These are phyloP conservation scores for Rhodosporidiobolus odoratus DNA, from an alignment of 768 basidiomycete species.

Conservation along the genomic window DNA sequence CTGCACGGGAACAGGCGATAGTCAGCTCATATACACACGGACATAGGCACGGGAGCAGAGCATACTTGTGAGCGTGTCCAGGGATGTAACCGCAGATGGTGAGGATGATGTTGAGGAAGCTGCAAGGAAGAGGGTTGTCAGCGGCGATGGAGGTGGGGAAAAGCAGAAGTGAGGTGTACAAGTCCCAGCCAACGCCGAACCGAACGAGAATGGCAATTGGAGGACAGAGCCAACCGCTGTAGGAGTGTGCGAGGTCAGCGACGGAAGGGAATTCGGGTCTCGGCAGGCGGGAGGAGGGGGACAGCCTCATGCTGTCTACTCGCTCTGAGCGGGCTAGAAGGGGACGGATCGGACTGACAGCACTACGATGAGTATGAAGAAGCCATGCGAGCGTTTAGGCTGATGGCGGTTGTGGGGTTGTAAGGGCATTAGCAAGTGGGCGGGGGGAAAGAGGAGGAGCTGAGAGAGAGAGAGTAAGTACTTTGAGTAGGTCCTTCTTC, in stretches of 20 bases:
- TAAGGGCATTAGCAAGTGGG: too few species aligned
- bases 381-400: slow-evolving; percentile 28
- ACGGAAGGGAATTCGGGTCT: not conserved
- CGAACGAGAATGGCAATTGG: slow-evolving; percentile 42
- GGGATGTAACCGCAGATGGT: slow-evolving; percentile 42
- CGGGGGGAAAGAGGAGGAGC: not conserved
- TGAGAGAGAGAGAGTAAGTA: not conserved
- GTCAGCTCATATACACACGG: not conserved
- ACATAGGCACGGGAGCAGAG: not conserved
- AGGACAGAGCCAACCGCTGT: slow-evolving; percentile 40
- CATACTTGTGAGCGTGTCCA: slow-evolving; percentile 40
- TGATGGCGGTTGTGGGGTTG: not conserved
- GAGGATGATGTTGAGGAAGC: slow-evolving; percentile 41
- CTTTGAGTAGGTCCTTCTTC: not conserved
- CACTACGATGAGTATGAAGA: slow-evolving; percentile 31
- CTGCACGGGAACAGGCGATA: not conserved
- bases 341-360: slow-evolving; percentile 2
- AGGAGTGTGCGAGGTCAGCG: not conserved
- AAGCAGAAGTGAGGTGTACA: slow-evolving; percentile 24
- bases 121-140: not conserved
- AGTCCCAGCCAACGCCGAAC: slow-evolving; percentile 40
- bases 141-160: not conserved
- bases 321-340: too few species aligned
- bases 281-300: not conserved
- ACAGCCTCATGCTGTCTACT: too few species aligned